Evolutionary conservation across 495 filamentous ascomycete genomes (phyloP).

Genomic region (Xylaria palmicola): DNA sequence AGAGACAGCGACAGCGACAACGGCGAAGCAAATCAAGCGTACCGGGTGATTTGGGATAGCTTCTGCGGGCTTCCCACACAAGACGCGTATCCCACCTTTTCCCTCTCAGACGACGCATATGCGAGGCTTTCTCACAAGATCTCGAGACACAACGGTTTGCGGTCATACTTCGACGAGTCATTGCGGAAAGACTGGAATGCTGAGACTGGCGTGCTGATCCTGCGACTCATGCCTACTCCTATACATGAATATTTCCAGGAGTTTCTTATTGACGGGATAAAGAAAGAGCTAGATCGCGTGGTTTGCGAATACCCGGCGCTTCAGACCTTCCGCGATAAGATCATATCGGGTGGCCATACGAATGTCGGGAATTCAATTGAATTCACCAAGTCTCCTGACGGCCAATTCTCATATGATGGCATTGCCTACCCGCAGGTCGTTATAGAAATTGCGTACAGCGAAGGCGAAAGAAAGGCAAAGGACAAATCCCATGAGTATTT

Average conservation of each 20-base stretch:
- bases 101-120: too few species aligned
- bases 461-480: background rate
- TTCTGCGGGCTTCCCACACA: too few species aligned
- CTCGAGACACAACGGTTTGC: too few species aligned
- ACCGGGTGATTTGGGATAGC: too few species aligned
- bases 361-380: too few species aligned
- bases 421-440: background rate
- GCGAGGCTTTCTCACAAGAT: too few species aligned
- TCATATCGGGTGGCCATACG: background rate
- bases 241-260: background rate
- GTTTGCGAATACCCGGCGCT: background rate
- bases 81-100: too few species aligned
- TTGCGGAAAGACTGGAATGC: background rate
- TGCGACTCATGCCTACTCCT: background rate
- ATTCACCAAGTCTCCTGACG: background rate
- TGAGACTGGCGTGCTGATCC: background rate
- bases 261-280: background rate
- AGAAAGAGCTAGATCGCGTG: background rate
- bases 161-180: too few species aligned
- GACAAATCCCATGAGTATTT: background rate
- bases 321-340: background rate
- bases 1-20: too few species aligned
- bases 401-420: background rate
- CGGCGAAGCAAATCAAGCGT: too few species aligned
- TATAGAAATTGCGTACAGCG: background rate